A percentile compares a stretch with the other conserved stretches of the same genome.
Evolutionary conservation across 2,329 filamentous ascomycete species (phyloP).

Genomic region (Calonectria montana): DNA sequence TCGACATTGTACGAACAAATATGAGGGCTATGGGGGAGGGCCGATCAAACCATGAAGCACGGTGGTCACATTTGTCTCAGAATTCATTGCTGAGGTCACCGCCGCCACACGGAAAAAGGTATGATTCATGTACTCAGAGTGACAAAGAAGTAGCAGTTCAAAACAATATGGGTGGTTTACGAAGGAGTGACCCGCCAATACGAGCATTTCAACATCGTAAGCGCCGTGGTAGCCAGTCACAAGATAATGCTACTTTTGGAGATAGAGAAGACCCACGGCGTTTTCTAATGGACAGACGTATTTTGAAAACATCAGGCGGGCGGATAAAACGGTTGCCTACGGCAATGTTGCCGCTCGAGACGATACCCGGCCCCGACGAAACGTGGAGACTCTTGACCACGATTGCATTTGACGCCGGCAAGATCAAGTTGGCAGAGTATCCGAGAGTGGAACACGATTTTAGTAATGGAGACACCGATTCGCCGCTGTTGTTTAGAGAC

Average conservation of each 20-base stretch:
- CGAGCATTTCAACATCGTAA: constrained; percentile 13
- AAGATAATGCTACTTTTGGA: background rate
- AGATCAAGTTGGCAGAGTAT: background rate
- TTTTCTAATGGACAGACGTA: constrained; percentile 34
- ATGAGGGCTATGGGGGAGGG: background rate
- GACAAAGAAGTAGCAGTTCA: background rate
- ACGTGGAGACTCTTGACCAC: constrained; percentile 29
- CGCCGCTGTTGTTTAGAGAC: constrained; percentile 34
- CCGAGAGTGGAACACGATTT: constrained; percentile 16
- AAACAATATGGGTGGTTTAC: background rate
- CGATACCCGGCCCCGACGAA: constrained; percentile 30
- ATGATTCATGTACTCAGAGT: background rate
- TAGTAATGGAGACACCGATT: constrained; percentile 1
- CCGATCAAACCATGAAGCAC: constrained; percentile 4
- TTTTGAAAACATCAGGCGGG: constrained; percentile 29
- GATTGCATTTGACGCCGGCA: background rate
- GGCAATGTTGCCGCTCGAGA: constrained; percentile 41
- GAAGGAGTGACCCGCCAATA: background rate
- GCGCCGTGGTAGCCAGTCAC: constrained; percentile 21
- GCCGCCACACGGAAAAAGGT: constrained; percentile 17
- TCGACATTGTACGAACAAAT: background rate
- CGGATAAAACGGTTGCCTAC: constrained; percentile 36
- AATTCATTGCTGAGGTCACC: constrained; percentile 33
- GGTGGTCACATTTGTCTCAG: constrained; percentile 33
- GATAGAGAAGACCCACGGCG: constrained; percentile 30